Conservation (phyloP, 331 rosid species). For the Stylosanthes scabra region DNA sequence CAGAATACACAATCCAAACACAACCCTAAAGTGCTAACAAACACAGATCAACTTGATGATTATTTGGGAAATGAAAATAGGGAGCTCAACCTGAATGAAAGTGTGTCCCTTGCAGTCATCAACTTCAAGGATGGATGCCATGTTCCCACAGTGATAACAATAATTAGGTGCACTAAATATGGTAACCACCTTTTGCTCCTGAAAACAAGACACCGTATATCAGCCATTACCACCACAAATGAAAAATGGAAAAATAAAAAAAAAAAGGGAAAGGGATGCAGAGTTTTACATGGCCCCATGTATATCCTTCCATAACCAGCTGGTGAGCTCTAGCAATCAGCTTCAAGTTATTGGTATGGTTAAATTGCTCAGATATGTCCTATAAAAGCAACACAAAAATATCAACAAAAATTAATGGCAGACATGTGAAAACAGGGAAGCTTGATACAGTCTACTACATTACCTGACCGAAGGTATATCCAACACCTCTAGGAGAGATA, state of each 20-base stretch:
- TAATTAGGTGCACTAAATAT: conserved; percentile 95
- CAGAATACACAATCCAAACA: not conserved
- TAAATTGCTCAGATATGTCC: conserved; percentile 97
- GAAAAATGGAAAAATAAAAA: conserved; percentile 7
- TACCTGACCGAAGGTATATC: conserved; percentile 96
- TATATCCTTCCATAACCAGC: conserved; percentile 98
- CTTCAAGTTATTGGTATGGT: conserved; percentile 88
- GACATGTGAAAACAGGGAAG: not conserved
- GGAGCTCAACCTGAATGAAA: conserved; percentile 76
- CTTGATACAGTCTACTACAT: conserved; percentile 9
- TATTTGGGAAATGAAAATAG: conserved; percentile 1
- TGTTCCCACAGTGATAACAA: conserved; percentile 94
- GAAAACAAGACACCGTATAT: conserved; percentile 30
- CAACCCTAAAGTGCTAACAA: not conserved
- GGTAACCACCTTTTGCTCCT: conserved; percentile 98
- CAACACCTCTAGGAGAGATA: conserved; percentile 95
- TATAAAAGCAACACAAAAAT: conserved; percentile 39
- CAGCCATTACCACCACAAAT: conserved; percentile 1
- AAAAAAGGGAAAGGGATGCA: conserved; percentile 15
- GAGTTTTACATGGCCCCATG: conserved; percentile 86
- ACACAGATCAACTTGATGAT: not conserved
- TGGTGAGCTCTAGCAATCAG: conserved; percentile 96
- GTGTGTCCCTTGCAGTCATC: conserved; percentile 96
- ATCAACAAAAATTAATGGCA: not conserved
- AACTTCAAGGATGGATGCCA: conserved; percentile 95